These are phyloP conservation scores for Cadophora malorum DNA, from an alignment of 2,329 filamentous ascomycete genomes.

Conservation along the genomic window DNA sequence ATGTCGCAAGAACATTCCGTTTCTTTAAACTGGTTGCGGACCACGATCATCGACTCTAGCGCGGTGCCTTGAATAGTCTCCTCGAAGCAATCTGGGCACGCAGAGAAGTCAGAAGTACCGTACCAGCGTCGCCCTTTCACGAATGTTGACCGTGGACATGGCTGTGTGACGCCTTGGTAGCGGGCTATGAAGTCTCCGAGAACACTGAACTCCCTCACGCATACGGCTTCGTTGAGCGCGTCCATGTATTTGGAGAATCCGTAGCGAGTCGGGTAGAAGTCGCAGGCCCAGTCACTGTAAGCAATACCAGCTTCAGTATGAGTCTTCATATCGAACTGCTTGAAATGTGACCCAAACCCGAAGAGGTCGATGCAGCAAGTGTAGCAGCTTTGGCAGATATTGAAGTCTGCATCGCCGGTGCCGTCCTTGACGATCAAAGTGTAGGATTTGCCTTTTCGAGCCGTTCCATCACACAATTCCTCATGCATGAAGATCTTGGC, in stretches of 20 bases:
- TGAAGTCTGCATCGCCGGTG: not conserved
- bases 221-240: not conserved
- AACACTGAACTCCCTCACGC: not conserved
- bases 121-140: not conserved
- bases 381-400: constrained; percentile 1
- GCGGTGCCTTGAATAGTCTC: not conserved
- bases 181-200: not conserved
- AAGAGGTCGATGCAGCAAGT: not conserved
- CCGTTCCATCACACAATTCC: not conserved
- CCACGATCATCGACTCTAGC: not conserved
- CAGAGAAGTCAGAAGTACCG: constrained; percentile 1
- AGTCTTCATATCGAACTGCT: not conserved
- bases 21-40: not conserved
- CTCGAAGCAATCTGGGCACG: constrained; percentile 1
- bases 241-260: not conserved
- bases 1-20: not conserved
- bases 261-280: not conserved
- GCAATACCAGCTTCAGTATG: not conserved
- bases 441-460: not conserved
- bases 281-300: not conserved
- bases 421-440: not conserved
- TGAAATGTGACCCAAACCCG: not conserved
- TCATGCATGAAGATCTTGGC: constrained; percentile 1
- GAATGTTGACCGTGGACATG: not conserved
- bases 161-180: not conserved